Evolutionary conservation across 2,329 filamentous ascomycete species (phyloP).

Genomic region (Trichophyton rubrum): DNA sequence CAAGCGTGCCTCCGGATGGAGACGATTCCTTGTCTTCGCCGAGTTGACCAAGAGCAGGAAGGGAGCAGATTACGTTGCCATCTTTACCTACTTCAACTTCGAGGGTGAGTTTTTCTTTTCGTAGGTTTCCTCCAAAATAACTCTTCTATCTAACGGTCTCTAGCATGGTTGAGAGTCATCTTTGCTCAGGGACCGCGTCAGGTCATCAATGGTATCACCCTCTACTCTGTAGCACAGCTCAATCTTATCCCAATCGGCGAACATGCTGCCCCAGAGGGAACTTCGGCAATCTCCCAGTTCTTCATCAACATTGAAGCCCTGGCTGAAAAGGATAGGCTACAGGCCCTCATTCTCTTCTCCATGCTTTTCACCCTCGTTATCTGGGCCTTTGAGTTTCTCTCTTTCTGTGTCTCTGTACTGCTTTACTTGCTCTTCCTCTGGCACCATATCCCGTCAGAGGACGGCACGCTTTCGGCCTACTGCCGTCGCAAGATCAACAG

Average conservation of each 20-base stretch:
- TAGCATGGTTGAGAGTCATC: slow-evolving; percentile 77
- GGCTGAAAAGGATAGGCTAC: slow-evolving; percentile 59
- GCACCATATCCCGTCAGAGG: slow-evolving; percentile 73
- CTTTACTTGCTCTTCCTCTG: slow-evolving; percentile 84
- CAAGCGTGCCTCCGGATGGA: slow-evolving; percentile 61
- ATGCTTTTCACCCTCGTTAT: slow-evolving; percentile 89
- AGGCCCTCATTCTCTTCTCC: slow-evolving; percentile 70
- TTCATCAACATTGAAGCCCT: slow-evolving; percentile 69
- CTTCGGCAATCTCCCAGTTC: slow-evolving; percentile 58
- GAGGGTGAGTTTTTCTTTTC: slow-evolving; percentile 36
- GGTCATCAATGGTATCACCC: slow-evolving; percentile 75
- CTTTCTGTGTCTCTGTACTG: slow-evolving; percentile 58
- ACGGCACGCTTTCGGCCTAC: slow-evolving; percentile 71
- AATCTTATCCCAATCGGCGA: slow-evolving; percentile 54
- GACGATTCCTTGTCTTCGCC: slow-evolving; percentile 82
- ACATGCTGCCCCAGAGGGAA: slow-evolving; percentile 43
- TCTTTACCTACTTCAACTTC: slow-evolving; percentile 81
- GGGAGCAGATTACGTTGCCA: slow-evolving; percentile 75
- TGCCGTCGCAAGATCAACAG: slow-evolving; percentile 87
- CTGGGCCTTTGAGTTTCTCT: slow-evolving; percentile 70
- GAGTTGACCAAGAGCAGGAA: slow-evolving; percentile 85
- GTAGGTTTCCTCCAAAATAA: too few species aligned
- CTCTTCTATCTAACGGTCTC: slow-evolving; percentile 14
- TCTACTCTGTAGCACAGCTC: slow-evolving; percentile 69
- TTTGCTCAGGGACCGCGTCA: slow-evolving; percentile 87